Conservation (phyloP, 1,284 basidiomycete genomes). For the Boletus albobrunnescens region DNA sequence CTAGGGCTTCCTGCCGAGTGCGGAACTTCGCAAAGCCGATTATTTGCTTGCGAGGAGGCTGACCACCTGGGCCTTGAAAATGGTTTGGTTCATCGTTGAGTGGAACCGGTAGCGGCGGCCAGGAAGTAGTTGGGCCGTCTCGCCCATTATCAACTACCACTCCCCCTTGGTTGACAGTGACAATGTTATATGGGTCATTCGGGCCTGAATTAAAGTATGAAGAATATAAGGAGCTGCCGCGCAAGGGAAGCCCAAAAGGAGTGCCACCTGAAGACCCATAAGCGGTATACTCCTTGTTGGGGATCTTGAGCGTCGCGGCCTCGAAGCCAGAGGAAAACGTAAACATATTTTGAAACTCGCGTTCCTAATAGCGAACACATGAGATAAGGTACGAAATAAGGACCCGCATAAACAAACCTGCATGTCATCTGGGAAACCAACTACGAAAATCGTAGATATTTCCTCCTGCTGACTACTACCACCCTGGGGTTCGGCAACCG, state of each 20-base stretch:
- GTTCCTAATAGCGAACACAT: constrained; percentile 62
- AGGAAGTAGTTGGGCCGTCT: constrained; percentile 64
- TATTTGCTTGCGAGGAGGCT: constrained; percentile 85
- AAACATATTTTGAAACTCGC: constrained; percentile 99
- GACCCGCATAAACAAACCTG: constrained; percentile 55
- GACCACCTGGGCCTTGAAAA: constrained; percentile 34
- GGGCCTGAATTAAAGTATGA: constrained; percentile 45
- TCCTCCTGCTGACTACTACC: constrained; percentile 62
- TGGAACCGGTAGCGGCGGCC: constrained; percentile 47
- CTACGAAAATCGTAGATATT: constrained; percentile 97
- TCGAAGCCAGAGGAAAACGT: constrained; percentile 95
- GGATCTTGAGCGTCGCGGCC: constrained; percentile 96
- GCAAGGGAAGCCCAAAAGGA: constrained; percentile 31
- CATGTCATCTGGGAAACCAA: constrained; percentile 99
- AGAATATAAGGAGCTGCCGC: constrained; percentile 32
- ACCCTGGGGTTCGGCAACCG: constrained; percentile 19
- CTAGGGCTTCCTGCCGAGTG: constrained; percentile 81
- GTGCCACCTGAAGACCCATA: constrained; percentile 50
- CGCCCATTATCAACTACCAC: constrained; percentile 68
- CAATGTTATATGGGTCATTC: constrained; percentile 75
- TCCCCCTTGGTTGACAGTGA: constrained; percentile 73
- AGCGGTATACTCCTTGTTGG: constrained; percentile 78
- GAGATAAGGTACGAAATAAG: constrained; percentile 4
- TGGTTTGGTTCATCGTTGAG: constrained; percentile 38
- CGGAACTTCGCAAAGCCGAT: constrained; percentile 98